A percentile compares a stretch with the other conserved stretches of the same genome.
Evolutionary conservation across 345 rosid species (phyloP).

Genomic region (Rhodamnia rubescens): DNA sequence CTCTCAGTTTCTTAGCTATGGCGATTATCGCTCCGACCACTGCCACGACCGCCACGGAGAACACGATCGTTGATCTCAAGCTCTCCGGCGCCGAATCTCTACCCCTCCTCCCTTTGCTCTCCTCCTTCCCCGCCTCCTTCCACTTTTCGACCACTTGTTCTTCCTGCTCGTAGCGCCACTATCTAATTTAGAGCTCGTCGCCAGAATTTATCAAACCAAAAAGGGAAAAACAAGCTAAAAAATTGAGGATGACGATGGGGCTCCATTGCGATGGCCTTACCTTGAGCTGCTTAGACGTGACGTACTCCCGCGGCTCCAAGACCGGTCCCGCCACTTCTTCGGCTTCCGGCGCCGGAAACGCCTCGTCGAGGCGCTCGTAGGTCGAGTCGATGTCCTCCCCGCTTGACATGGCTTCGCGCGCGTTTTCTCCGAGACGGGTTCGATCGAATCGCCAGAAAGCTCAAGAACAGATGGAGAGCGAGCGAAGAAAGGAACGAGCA

Average conservation of each 20-base stretch:
- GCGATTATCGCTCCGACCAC: neutral
- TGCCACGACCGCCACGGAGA: slow-evolving; percentile 3
- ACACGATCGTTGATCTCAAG: neutral
- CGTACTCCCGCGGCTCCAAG: neutral
- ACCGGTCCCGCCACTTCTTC: neutral
- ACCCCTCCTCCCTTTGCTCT: neutral
- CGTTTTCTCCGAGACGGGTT: neutral
- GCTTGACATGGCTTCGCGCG: neutral
- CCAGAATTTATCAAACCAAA: neutral
- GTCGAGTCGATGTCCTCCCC: neutral
- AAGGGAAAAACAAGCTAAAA: neutral
- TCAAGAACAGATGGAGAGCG: neutral
- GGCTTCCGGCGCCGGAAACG: neutral
- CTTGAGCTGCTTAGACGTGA: neutral
- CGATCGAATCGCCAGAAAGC: neutral
- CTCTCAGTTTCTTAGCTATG: neutral
- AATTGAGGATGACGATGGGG: neutral
- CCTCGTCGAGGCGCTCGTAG: neutral
- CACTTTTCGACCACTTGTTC: neutral
- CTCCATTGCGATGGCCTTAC: neutral
- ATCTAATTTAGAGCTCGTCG: neutral
- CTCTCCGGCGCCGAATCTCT: neutral
- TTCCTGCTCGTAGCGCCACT: neutral
- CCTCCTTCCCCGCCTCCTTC: neutral
- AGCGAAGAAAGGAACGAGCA: neutral